These are phyloP conservation scores for Tolypocladium pustulatum DNA, from an alignment of 2,329 filamentous ascomycete species.

Conservation along the genomic window DNA sequence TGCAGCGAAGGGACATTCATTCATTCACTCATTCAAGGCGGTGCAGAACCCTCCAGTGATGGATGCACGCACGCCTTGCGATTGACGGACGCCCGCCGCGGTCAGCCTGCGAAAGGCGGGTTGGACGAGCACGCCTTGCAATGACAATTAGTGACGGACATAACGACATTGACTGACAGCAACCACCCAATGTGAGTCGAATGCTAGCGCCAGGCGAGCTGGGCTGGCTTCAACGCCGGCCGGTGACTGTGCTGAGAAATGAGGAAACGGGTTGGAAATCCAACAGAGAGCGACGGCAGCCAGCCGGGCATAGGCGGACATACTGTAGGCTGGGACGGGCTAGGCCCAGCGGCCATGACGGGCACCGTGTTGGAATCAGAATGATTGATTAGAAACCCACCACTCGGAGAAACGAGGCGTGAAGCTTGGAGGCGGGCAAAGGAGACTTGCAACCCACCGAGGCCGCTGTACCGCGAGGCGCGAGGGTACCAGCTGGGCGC, in stretches of 20 bases:
- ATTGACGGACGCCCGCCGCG: not conserved
- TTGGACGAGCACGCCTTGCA: not conserved
- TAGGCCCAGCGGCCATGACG: not conserved
- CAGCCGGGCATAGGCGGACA: constrained; percentile 2
- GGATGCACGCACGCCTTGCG: not conserved
- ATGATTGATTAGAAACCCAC: constrained; percentile 1
- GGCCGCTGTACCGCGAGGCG: constrained; percentile 1
- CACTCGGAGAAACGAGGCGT: not conserved
- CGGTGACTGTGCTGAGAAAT: constrained; percentile 4
- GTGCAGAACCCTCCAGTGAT: not conserved
- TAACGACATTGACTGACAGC: not conserved
- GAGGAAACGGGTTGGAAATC: constrained; percentile 1
- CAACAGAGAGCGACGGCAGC: not conserved
- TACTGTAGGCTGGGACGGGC: no score
- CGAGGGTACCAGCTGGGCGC: constrained; percentile 2
- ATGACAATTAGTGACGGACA: not conserved
- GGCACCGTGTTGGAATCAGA: not conserved
- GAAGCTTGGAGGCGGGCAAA: not conserved
- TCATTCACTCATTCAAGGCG: no score
- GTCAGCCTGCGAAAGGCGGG: not conserved
- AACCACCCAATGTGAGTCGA: not conserved
- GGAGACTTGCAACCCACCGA: not conserved
- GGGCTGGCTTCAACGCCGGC: not conserved
- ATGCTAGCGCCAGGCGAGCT: not conserved
- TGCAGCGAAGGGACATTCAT: no score